These are phyloP conservation scores for Aspergillus biplanus DNA, from an alignment of 495 filamentous ascomycete species.

Conservation along the genomic window DNA sequence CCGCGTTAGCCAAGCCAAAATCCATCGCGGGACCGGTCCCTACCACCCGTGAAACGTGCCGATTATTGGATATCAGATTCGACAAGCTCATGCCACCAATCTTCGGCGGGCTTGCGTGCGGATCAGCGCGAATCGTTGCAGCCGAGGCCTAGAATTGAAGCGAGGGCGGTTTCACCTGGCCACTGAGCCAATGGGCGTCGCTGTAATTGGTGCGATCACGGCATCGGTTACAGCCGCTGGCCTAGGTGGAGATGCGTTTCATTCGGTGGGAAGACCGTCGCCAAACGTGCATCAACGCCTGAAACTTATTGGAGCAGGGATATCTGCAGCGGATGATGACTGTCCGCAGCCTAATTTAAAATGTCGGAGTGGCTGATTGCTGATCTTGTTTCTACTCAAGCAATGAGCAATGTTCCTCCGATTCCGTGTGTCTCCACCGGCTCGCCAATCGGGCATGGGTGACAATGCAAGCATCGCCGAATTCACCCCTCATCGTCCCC, in stretches of 20 bases:
- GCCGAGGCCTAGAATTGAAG: background rate
- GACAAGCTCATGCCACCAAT: background rate
- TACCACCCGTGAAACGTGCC: conserved; percentile 4
- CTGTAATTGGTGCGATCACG: background rate
- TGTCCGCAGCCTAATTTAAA: no score
- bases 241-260: background rate
- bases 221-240: background rate
- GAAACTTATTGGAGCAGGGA: background rate
- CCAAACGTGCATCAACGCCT: conserved; percentile 2
- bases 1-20: conserved; percentile 9
- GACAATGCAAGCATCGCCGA: no score
- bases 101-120: background rate
- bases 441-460: no score
- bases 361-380: no score
- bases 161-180: background rate
- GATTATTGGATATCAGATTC: background rate
- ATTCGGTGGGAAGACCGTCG: background rate
- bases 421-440: no score
- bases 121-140: background rate
- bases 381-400: no score
- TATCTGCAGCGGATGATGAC: background rate
- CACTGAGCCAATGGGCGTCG: background rate
- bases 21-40: background rate
- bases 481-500: no score
- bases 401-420: no score